Evolutionary conservation across 2,329 filamentous ascomycete genomes (phyloP), one percentile per base, ranked within the genome.

Genomic region (Aspergillus persii): DNA sequence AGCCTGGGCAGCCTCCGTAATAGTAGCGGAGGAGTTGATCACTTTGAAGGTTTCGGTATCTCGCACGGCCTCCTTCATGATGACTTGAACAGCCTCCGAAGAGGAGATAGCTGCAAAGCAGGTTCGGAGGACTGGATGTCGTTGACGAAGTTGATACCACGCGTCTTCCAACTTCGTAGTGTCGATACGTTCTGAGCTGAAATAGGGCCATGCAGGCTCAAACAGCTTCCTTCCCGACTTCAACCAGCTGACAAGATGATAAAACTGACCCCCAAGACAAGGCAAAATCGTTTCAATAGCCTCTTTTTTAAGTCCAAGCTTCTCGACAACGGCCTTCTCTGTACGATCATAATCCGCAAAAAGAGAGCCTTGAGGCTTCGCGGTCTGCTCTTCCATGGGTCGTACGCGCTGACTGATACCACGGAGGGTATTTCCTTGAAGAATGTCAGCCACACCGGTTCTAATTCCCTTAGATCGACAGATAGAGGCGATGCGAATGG

Each of bases 81-180:
- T 65, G 8, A 76, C 62, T 51, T 76, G 73, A 2, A 71, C 58
- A 26, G 63, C 63, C 36, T 71, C 61, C 6, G 64, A 63, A 5
- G 65, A 36, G 3, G 66, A 68, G 6, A 63, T 57, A 4, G 71
- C 67, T 26, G 66, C 69, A 46, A 76, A 75, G n/a, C 63, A 65
- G 0, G 74, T 76, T 8, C 74, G 68, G 49, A 76, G 60, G 11
- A 75, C 68, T 1, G 71, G 61, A 52, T 75, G 70, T 39, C 69
- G 63, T 56, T 72, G 62, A 26, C 70, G 66, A 11, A 76, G 66
- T 11, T 57, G 55, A 6, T 56, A 54, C 73, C 74, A 76, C 8
- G 74, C 68, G 15, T 62, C 39, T 41, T 64, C 51, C 2, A 76
- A 63, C n/a, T 58, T 63, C 1, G 61, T 61, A 9, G 53, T 51